These are phyloP conservation scores for Lipomyces japonicus DNA, from an alignment of 805 yeast genomes.

Conservation along the genomic window DNA sequence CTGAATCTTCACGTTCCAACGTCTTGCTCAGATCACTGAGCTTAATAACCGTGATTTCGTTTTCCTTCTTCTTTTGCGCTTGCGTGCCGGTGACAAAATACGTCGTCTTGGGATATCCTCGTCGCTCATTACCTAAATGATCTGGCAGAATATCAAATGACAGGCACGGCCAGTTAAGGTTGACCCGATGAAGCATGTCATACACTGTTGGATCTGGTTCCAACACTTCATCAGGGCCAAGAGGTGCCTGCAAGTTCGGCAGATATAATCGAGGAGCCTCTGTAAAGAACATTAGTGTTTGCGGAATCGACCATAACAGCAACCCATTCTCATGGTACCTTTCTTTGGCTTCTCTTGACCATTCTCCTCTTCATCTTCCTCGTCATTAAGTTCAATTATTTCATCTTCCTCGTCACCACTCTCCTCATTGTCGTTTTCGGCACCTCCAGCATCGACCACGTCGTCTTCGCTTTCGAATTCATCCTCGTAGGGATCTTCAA, in stretches of 20 bases:
- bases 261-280: conserved; percentile 57
- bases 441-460: conserved; percentile 56
- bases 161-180: conserved; percentile 95
- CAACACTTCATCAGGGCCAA: conserved; percentile 92
- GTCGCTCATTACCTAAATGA: conserved; percentile 77
- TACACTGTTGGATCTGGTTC: conserved; percentile 96
- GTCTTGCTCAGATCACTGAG: conserved; percentile 80
- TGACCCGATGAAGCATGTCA: conserved; percentile 92
- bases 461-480: conserved; percentile 40
- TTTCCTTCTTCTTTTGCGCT: conserved; percentile 80
- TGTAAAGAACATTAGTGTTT: conserved; percentile 30
- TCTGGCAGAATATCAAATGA: conserved; percentile 89
- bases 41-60: conserved; percentile 81
- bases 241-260: conserved; percentile 83
- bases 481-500: conserved; percentile 61
- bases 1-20: conserved; percentile 74
- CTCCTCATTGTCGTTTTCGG: conserved; percentile 89
- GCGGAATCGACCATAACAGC: background rate
- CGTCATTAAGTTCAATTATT: conserved; percentile 71
- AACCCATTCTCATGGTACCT: conserved; percentile 1
- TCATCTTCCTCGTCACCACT: conserved; percentile 66
- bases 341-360: conserved; percentile 41
- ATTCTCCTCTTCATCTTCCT: conserved; percentile 62
- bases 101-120: conserved; percentile 82
- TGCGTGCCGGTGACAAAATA: conserved; percentile 91